These are phyloP conservation scores for Cystofilobasidium macerans DNA, from an alignment of 768 basidiomycete genomes.

Conservation along the genomic window DNA sequence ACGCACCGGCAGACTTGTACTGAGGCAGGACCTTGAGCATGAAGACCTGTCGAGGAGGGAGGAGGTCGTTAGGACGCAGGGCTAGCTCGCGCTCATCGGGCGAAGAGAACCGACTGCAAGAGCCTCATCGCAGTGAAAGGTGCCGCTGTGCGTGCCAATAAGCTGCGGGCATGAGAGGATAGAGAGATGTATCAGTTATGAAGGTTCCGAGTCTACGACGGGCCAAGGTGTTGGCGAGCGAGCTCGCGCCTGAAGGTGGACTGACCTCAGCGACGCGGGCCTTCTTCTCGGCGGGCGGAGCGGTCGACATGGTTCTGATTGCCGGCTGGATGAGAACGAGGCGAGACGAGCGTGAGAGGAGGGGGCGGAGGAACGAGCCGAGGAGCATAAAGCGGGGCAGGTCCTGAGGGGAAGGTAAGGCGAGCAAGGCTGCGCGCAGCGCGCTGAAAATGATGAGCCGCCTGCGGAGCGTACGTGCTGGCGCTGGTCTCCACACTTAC, in stretches of 20 bases:
- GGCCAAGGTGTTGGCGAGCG: background rate
- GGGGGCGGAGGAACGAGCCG: too few relatives aligned
- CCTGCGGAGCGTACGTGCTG: too few relatives aligned
- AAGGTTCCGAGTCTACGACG: too few relatives aligned
- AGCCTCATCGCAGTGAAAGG: slow-evolving; percentile 95
- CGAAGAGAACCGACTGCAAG: slow-evolving; percentile 48
- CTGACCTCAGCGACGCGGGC: background rate
- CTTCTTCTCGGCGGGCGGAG: slow-evolving; percentile 1
- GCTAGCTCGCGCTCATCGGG: background rate
- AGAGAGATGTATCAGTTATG: background rate
- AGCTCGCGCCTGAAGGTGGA: background rate
- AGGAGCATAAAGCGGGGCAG: too few relatives aligned
- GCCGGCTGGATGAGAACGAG: too few relatives aligned
- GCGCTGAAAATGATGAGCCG: too few relatives aligned
- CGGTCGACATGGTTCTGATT: background rate
- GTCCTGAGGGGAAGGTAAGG: too few relatives aligned
- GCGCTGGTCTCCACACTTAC: too few relatives aligned
- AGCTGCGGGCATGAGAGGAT: slow-evolving; percentile 41
- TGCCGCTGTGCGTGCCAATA: slow-evolving; percentile 90
- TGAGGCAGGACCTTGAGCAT: slow-evolving; percentile 64
- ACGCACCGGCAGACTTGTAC: slow-evolving; percentile 63
- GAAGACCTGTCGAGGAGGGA: slow-evolving; percentile 43
- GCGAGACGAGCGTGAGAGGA: too few relatives aligned
- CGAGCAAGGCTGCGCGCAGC: too few relatives aligned
- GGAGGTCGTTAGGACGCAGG: background rate